Conservation (phyloP, 108 stramenopile genomes). For the Schizochytrium sp. region DNA sequence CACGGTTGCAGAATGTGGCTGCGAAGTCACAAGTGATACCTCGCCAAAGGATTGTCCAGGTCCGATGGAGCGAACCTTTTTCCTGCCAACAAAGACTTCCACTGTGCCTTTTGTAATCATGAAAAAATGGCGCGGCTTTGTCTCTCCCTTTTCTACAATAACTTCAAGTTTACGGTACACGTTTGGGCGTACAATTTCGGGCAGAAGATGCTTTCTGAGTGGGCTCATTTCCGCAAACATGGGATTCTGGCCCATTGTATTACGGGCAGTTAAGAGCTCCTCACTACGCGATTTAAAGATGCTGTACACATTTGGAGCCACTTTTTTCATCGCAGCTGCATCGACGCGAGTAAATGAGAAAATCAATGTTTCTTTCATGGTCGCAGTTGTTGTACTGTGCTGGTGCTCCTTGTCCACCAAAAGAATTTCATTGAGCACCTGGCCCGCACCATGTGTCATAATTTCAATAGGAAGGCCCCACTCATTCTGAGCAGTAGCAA, state of each 20-base stretch:
- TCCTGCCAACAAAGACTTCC: not conserved
- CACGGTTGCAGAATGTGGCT: constrained; percentile 42
- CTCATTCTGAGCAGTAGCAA: constrained; percentile 37
- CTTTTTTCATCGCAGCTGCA: constrained; percentile 11
- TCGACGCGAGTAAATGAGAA: constrained; percentile 37
- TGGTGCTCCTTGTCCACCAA: constrained; percentile 8
- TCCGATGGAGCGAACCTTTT: constrained; percentile 16
- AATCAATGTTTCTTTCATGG: not conserved
- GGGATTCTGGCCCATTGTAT: not conserved
- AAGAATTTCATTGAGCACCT: not conserved
- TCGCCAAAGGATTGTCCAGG: constrained; percentile 45
- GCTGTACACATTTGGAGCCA: constrained; percentile 14
- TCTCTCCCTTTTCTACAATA: constrained; percentile 4
- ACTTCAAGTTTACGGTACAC: constrained; percentile 7
- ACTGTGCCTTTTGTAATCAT: not conserved
- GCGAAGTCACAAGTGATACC: constrained; percentile 38
- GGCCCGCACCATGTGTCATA: not conserved
- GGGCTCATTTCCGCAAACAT: constrained; percentile 34
- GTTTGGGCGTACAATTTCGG: not conserved
- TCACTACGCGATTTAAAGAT: not conserved
- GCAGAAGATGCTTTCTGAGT: not conserved
- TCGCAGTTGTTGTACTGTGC: constrained; percentile 30
- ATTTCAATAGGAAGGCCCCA: constrained; percentile 29
- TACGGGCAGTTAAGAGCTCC: not conserved
- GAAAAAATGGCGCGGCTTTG: constrained; percentile 4